Evolutionary conservation across 164 flowering plant species (phyloP), one percentile per base, ranked within the genome.

Genomic region (Dillenia turbinata): DNA sequence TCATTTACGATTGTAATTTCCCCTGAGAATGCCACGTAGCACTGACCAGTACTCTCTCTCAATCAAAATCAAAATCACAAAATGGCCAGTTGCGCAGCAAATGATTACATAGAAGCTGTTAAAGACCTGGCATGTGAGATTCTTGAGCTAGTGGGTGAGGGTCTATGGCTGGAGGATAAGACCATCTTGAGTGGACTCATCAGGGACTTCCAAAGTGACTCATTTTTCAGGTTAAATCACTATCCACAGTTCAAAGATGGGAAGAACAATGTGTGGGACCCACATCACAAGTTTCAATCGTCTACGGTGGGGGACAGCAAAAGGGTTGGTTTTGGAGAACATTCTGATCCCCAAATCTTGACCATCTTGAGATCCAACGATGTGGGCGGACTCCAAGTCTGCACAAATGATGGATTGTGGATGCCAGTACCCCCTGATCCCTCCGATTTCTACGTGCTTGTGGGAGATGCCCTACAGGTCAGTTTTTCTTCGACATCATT

Each of bases 331-430:
- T 88, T 90, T 55, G 97, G 94, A 8, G 96, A 86, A 74, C 96
- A 90, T 58, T 75, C 94, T 12, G 96, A 90, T 76, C 97, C 97
- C 71, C 92, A 86, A 74, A 82, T 90, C 66, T 64, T 90, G 68
- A 83, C 94, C 47, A 45, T 90, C 55, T 51, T 90, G 50, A 12
- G 89, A 68, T 88, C 97, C 59, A 90, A 88, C 75, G 81, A 77
- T 10, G 90, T 82, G 1, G 75, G 16, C 0, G 96, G 94, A 19
- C 78, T 90, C 10, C 87, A 90, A 54, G 83, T 90, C 16, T 73
- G 54, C 2, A 40, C 79, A 54, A 73, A 53, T 2, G 83, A 83
- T 52, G 91, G 94, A 0, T 49, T 69, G 11, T 90, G 94, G 96
- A 69, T 86, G 47, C 79, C 90, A 0, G 82, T 88, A 14, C 81